A percentile compares a stretch with the other conserved stretches of the same genome.
Conservation (phyloP, 1,139 yeast species). For the Insectozyma bohioensis region DNA sequence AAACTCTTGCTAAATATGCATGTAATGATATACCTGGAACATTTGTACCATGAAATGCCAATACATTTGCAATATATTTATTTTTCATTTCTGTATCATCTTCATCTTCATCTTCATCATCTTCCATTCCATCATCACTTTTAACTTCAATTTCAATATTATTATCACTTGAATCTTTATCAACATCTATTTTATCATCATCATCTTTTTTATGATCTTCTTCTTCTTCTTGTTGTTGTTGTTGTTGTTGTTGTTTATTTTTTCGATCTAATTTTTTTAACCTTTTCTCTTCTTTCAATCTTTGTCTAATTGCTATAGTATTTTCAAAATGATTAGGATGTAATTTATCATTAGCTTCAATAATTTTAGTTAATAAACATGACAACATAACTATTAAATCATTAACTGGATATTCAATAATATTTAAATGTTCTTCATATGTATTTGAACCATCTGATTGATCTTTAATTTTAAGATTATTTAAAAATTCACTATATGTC, state of each 20-base stretch:
- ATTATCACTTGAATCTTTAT: slow-evolving; percentile 9
- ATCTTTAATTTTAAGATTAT: slow-evolving; percentile 30
- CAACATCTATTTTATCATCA: too few species aligned
- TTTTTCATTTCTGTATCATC: slow-evolving; percentile 50
- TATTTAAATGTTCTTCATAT: slow-evolving; percentile 62
- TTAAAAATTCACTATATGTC: slow-evolving; percentile 44
- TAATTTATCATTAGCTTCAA: slow-evolving; percentile 86
- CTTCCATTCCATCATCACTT: slow-evolving; percentile 17
- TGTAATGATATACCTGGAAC: slow-evolving; percentile 91
- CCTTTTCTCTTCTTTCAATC: slow-evolving; percentile 39
- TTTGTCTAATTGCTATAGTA: slow-evolving; percentile 48
- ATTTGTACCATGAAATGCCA: slow-evolving; percentile 94
- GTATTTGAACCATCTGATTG: slow-evolving; percentile 15
- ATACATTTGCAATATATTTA: slow-evolving; percentile 67
- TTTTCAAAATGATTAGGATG: slow-evolving; percentile 70
- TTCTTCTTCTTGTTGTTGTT: slow-evolving; percentile 14
- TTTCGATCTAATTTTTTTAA: slow-evolving; percentile 24
- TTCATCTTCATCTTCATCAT: slow-evolving; percentile 32
- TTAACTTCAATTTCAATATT: slow-evolving; percentile 20
- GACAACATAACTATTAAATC: slow-evolving; percentile 83
- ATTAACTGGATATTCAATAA: slow-evolving; percentile 80
- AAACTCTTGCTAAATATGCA: slow-evolving; percentile 83
- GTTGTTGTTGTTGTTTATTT: slow-evolving; percentile 15
- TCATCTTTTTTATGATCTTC: too few species aligned
- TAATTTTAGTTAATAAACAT: slow-evolving; percentile 78